Conservation (phyloP, 179 eudicot species). For the Spergularia azorica region DNA sequence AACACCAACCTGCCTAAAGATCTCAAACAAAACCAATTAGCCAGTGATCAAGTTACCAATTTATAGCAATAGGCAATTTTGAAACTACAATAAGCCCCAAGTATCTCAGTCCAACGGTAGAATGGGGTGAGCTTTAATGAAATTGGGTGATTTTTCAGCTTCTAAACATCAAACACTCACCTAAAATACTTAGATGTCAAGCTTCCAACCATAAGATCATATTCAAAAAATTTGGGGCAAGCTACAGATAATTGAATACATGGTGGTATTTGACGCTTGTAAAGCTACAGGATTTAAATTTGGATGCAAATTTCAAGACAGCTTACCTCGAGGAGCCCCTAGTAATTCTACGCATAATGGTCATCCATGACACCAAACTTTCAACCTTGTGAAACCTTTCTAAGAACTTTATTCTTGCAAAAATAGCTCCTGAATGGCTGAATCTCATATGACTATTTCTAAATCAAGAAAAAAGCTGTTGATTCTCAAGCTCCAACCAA, state of each 20-base stretch:
- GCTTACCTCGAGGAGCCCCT: neutral
- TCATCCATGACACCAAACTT: neutral
- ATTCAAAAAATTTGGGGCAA: neutral
- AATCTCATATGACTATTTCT: neutral
- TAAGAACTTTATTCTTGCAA: neutral
- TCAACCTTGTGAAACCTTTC: neutral
- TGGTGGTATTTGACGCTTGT: neutral
- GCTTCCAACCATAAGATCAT: neutral
- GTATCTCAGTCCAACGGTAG: neutral
- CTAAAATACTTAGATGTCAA: neutral
- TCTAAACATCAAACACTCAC: neutral
- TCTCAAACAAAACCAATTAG: neutral
- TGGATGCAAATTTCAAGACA: neutral
- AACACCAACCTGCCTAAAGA: neutral
- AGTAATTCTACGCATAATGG: neutral
- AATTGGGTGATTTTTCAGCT: neutral
- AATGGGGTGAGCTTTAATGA: neutral
- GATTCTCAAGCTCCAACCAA: neutral
- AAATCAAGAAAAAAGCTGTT: neutral
- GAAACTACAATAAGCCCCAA: neutral
- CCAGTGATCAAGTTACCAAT: neutral
- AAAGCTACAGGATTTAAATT: neutral
- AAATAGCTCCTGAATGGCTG: neutral
- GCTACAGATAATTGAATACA: neutral
- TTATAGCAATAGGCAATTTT: neutral